Base-by-base conservation (phyloP, 192 early-diverging fungal species). In the Diversispora eburnea region DNA sequence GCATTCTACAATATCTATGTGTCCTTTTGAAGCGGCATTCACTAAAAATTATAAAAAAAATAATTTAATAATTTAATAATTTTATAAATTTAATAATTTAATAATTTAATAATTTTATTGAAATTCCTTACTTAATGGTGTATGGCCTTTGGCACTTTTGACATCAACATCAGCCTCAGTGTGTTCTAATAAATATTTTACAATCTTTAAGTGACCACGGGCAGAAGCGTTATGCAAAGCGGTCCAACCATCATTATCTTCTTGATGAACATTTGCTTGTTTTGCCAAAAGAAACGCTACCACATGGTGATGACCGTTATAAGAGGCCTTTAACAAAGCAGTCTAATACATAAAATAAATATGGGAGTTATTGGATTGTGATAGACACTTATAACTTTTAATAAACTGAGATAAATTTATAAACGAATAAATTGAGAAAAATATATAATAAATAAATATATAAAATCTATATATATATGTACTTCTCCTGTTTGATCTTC, bases 231-330 rank as follows among this genome's bases (percentile, higher is more conserved):
- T 93, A 79, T 94, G 94, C 42, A 95, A 83, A 3, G 92, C 86
- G 8, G 92, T 91, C 90, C 90, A 93, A 0, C 91, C 91, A 60
- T 93, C 91, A 66, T 83, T 85, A 77, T 95, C 93, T 19, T 77
- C 73, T 54, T 86, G 85, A 68, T 86, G 76, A 15, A 90, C 82
- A 65, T 92, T 83, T 7, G 91, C 91, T 10, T 83, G 78, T 4
- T 82, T 80, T 43, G 78, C 74, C 19, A 92, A 51, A 45, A 95
- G 76, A 66, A 82, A 89, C 19, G 76, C 76, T 5, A 91, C 86
- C 17, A 91, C 83, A 8, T 80, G 68, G 19, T 78, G 70, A 75
- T 88, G 87, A 6, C 92, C 93, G 67, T 79, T 74, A 55, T 88
- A 88, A 19, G 91, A 87, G 4, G 93, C 91, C 67, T 92, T 92